phyloP scores from a whole-genome alignment of 2,329 filamentous ascomycete species.

The Aspergillus melleus region DNA sequence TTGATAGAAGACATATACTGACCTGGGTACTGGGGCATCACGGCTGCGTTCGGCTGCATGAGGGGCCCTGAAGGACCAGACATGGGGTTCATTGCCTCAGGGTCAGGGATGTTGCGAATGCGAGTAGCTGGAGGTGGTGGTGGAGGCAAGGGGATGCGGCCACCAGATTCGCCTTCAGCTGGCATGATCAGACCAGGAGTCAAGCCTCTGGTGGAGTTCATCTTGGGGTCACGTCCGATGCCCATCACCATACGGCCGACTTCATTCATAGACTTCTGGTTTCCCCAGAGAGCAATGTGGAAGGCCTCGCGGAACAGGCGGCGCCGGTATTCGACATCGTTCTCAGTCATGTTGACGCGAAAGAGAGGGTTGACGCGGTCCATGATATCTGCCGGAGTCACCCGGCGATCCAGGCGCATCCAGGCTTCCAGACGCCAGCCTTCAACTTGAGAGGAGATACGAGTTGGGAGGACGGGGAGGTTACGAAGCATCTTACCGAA shows the following conservation, averaged over 20 bases:
- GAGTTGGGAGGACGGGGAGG: conserved; percentile 15
- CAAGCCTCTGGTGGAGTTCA: conserved; percentile 18
- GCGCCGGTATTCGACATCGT: conserved; percentile 13
- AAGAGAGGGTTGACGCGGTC: conserved; percentile 21
- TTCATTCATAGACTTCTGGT: conserved; percentile 8
- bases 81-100: not conserved
- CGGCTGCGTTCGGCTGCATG: not conserved
- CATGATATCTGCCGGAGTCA: conserved; percentile 23
- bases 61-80: not conserved
- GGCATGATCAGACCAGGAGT: conserved; percentile 19
- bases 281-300: conserved; percentile 14
- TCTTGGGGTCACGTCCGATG: conserved; percentile 6
- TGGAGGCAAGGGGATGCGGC: conserved; percentile 11
- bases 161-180: conserved; percentile 15
- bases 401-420: conserved; percentile 25
- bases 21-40: not conserved
- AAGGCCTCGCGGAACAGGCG: conserved; percentile 15
- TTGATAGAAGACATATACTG: not conserved
- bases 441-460: conserved; percentile 23
- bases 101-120: not conserved
- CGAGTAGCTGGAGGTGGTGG: not conserved
- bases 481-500: conserved; percentile 15
- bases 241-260: conserved; percentile 3
- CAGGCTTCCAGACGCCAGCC: conserved; percentile 29
- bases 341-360: not conserved